These are phyloP conservation scores for Metschnikowia chrysomelidarum DNA, from an alignment of 805 yeast genomes.

Conservation along the genomic window DNA sequence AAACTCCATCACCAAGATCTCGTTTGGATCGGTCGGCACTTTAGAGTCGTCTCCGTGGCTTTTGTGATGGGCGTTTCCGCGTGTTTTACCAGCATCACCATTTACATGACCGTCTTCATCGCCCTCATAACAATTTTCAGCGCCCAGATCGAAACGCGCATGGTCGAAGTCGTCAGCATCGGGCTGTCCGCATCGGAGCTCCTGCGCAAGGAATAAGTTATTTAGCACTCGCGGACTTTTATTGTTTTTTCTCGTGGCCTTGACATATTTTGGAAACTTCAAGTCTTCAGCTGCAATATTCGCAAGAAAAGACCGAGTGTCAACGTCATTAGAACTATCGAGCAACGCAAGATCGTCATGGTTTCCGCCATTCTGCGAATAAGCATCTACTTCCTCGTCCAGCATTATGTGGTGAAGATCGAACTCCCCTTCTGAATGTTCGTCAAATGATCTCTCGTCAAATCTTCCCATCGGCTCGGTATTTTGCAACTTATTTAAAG, in stretches of 20 bases:
- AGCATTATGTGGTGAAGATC: constrained; percentile 17
- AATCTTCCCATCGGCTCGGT: no score
- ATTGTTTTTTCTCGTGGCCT: constrained; percentile 45
- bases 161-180: constrained; percentile 23
- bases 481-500: no score
- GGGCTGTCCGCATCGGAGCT: constrained; percentile 24
- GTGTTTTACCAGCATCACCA: constrained; percentile 10
- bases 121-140: constrained; percentile 8
- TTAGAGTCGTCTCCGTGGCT: constrained; percentile 3
- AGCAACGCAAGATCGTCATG: constrained; percentile 19
- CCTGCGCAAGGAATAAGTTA: constrained; percentile 65
- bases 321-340: constrained; percentile 10
- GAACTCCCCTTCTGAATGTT: constrained; percentile 14
- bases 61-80: background rate
- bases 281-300: constrained; percentile 38
- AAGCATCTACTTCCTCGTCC: constrained; percentile 16
- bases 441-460: constrained; percentile 10
- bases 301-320: constrained; percentile 26
- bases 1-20: constrained; percentile 75
- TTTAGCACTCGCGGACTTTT: constrained; percentile 46
- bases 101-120: no score
- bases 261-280: constrained; percentile 54
- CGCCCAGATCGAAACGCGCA: background rate
- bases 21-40: constrained; percentile 28
- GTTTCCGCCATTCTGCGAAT: constrained; percentile 11